Evolutionary conservation across 2,329 filamentous ascomycete genomes (phyloP), one percentile per base, ranked within the genome.

Genomic region (Colletotrichum sublineola): DNA sequence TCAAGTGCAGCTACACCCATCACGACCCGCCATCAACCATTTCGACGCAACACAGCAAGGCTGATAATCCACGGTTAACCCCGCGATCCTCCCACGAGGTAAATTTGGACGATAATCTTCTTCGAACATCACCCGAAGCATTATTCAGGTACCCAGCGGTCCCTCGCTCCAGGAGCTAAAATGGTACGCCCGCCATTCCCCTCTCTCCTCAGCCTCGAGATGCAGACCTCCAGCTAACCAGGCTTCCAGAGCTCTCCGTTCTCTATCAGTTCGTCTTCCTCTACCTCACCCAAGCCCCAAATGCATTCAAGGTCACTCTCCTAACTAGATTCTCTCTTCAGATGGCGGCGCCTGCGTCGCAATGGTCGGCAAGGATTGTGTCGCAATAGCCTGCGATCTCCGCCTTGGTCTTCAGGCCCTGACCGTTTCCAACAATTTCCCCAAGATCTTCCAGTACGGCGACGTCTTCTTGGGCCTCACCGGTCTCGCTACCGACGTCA

Each of bases 341-440:
- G 90, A 92, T 83, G 96, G 96, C 86, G 96, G 96, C 83, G 96
- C 96, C 86, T 96, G 93, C 85, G 95, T 98, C 77, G 96, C 96
- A 84, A 98, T 98, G 96, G 95, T 97, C 76, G 96, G 96, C 88
- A 98, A 99, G 86, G 95, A 98, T 91, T 99, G 96, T 85, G 96
- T 99, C 74, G 96, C 96, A 85, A 98, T 99, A 82, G 96, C 96
- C 83, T 99, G 96, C 88, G 96, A 99, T 85, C 94, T 99, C 77
- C 96, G 96, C 75, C 94, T 99, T 77, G 96, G 96, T 79, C 92
- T 98, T 81, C 96, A 99, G 87, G 90, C 96, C 81, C 89, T 99
- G 81, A 99, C 96, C 75, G 94, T 99, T 73, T 98, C 95, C 83
- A 99, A 99, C 92, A 96, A 98, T 92, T 98, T 98, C 89, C 96